Evolutionary conservation across 2,329 filamentous ascomycete genomes (phyloP).

Genomic region (Aquanectria penicillioides): DNA sequence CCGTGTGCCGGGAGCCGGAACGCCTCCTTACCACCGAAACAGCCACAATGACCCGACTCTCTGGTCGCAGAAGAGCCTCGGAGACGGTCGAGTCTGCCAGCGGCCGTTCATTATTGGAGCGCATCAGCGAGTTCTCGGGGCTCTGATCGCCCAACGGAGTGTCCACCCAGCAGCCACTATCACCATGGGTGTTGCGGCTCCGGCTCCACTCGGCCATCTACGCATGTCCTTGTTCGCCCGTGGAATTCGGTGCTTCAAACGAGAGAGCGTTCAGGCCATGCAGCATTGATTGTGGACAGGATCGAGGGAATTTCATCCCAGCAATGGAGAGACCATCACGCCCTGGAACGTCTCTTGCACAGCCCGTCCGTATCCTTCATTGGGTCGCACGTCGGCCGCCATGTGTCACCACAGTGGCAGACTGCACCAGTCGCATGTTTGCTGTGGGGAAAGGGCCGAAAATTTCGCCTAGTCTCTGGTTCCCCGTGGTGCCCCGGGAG

Average conservation of each 20-base stretch:
- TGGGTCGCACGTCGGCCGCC: neutral
- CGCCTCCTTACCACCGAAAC: neutral
- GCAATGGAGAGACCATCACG: neutral
- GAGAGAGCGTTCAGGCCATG: no score
- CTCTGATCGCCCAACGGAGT: constrained; percentile 27
- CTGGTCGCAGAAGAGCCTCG: neutral
- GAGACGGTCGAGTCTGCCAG: neutral
- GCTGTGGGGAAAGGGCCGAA: constrained; percentile 41
- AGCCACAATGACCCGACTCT: no score
- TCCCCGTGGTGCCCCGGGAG: constrained; percentile 29
- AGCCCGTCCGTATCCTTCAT: no score
- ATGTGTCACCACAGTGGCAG: constrained; percentile 23
- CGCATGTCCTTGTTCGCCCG: no score
- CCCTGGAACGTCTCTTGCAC: no score
- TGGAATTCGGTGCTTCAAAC: no score
- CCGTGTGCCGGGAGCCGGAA: constrained; percentile 7
- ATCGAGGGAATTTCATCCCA: neutral
- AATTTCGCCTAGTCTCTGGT: constrained; percentile 25
- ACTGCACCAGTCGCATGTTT: constrained; percentile 26
- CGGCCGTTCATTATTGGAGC: constrained; percentile 34
- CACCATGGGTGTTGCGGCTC: neutral
- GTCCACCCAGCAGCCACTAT: neutral
- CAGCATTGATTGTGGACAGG: neutral
- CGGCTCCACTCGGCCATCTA: neutral
- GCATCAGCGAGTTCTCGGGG: constrained; percentile 25